phyloP scores from a whole-genome alignment of 2,329 filamentous ascomycete genomes.

The Aspergillus sp. region DNA sequence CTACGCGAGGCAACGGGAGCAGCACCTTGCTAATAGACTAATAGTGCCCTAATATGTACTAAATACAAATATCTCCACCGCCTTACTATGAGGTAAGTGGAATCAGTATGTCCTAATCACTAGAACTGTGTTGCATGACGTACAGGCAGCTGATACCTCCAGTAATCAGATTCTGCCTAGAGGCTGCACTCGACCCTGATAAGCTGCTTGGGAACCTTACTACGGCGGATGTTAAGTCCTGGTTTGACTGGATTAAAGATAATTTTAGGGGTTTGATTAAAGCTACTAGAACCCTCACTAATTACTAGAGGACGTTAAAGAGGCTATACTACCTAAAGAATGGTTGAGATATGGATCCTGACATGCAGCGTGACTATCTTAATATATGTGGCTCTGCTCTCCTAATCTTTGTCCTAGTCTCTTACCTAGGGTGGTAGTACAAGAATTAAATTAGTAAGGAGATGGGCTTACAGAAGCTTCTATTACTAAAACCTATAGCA shows the following conservation, averaged over 20 bases:
- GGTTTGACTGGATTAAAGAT: conserved; percentile 25
- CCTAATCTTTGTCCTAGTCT: neutral
- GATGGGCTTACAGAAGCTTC: conserved; percentile 8
- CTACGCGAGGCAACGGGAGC: conserved; percentile 19
- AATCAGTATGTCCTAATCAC: conserved; percentile 14
- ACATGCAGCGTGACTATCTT: conserved; percentile 14
- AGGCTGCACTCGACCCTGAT: conserved; percentile 19
- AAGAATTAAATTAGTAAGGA: conserved; percentile 2
- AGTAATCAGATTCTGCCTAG: conserved; percentile 19
- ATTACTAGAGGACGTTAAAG: conserved; percentile 26
- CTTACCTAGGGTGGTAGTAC: neutral
- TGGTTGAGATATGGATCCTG: conserved; percentile 6
- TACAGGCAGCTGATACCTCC: neutral
- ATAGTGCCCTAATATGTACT: conserved; percentile 19
- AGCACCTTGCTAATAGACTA: conserved; percentile 16
- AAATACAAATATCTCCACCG: conserved; percentile 22
- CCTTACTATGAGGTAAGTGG: conserved; percentile 23
- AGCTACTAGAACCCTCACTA: conserved; percentile 19
- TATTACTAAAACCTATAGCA: conserved; percentile 4
- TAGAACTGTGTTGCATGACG: neutral
- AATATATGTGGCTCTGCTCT: conserved; percentile 9
- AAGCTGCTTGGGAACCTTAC: conserved; percentile 19
- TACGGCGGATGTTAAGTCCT: conserved; percentile 21
- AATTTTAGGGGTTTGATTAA: conserved; percentile 25
- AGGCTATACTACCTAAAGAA: conserved; percentile 24